Evolutionary conservation across 768 basidiomycete genomes (phyloP).

Genomic region (Trametopsis cervina): DNA sequence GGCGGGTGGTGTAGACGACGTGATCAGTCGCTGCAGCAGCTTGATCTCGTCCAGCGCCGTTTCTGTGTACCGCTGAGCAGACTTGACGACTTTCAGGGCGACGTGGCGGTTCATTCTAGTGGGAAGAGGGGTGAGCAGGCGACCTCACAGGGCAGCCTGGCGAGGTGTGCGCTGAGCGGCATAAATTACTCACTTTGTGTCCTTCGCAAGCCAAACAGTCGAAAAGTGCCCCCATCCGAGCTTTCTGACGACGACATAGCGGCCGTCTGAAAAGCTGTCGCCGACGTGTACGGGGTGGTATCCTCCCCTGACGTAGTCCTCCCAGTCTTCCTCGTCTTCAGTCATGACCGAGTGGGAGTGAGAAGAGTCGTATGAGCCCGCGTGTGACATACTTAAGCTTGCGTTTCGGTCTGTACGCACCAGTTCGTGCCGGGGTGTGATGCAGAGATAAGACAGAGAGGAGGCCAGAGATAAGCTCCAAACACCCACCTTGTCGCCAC

Average conservation of each 20-base stretch:
- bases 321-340: conserved; percentile 90
- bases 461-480: conserved; percentile 6
- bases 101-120: conserved; percentile 90
- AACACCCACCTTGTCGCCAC: conserved; percentile 8
- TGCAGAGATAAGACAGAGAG: conserved; percentile 8
- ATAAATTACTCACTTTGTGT: conserved; percentile 54
- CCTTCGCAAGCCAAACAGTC: conserved; percentile 86
- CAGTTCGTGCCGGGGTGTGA: conserved; percentile 5
- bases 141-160: too few relatives aligned
- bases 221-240: conserved; percentile 95
- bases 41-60: conserved; percentile 99
- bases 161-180: conserved; percentile 2
- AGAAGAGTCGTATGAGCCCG: conserved; percentile 44
- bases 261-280: conserved; percentile 78
- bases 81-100: conserved; percentile 98
- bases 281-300: conserved; percentile 95
- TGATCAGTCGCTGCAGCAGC: conserved; percentile 90
- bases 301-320: conserved; percentile 69
- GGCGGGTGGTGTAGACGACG: conserved; percentile 58
- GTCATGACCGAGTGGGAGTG: conserved; percentile 75
- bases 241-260: conserved; percentile 90
- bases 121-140: conserved; percentile 9
- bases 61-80: conserved; percentile 93
- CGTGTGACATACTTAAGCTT: conserved; percentile 28
- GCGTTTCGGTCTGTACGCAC: conserved; percentile 7